These are phyloP conservation scores for Ceratobasidium papillatum DNA, from an alignment of 1,284 basidiomycete genomes.

Conservation along the genomic window DNA sequence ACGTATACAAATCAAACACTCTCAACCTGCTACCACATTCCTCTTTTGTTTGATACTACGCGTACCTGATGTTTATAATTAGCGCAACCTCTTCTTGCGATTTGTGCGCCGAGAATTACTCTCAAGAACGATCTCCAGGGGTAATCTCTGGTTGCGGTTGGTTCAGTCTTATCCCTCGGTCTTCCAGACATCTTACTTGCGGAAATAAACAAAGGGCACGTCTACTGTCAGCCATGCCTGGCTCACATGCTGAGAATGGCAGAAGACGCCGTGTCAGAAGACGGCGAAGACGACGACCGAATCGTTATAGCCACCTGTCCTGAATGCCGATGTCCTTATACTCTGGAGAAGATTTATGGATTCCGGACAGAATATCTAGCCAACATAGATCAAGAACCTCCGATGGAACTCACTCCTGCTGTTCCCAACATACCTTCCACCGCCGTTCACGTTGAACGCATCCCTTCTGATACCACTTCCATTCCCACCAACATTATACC, in stretches of 20 bases:
- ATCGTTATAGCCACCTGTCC: slow-evolving; percentile 3
- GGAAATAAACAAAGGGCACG: background rate
- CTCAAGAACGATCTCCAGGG: background rate
- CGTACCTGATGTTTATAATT: slow-evolving; percentile 7
- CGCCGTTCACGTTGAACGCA: no score
- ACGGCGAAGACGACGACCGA: background rate
- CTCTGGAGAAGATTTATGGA: background rate
- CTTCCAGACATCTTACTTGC: background rate
- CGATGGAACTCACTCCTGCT: no score
- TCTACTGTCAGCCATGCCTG: slow-evolving; percentile 5
- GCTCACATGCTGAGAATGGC: background rate
- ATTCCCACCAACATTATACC: no score
- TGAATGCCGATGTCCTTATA: slow-evolving; percentile 7
- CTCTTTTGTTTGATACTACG: background rate
- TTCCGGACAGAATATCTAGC: background rate
- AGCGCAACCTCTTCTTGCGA: slow-evolving; percentile 6
- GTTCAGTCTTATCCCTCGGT: background rate
- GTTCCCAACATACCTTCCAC: no score
- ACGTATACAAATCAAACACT: no score
- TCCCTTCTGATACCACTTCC: no score
- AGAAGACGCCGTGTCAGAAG: background rate
- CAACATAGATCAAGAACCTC: no score
- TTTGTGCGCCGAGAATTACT: slow-evolving; percentile 1
- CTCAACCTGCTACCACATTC: background rate
- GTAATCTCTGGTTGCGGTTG: slow-evolving; percentile 13